Conservation (phyloP, 768 basidiomycete genomes). For the Rhodosporidiobolus odoratus region DNA sequence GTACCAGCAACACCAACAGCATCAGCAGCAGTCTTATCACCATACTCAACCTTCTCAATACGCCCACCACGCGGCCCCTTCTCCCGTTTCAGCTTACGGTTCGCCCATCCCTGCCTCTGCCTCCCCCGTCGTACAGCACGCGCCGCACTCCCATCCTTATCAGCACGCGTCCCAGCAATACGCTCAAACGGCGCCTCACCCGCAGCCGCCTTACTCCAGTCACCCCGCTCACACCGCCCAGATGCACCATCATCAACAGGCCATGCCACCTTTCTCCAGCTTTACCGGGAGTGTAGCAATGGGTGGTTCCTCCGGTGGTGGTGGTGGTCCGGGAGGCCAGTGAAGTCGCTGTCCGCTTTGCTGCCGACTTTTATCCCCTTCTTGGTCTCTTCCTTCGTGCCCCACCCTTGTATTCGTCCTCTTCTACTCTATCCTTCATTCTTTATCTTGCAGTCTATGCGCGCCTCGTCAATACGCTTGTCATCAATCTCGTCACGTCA, state of each 20-base stretch:
- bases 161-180: not conserved
- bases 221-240: not conserved
- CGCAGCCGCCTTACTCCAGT: not conserved
- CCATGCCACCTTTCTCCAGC: not conserved
- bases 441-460: too few species aligned
- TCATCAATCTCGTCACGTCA: too few species aligned
- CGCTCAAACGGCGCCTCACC: not conserved
- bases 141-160: not conserved
- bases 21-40: slow-evolving; percentile 1
- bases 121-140: not conserved
- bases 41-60: not conserved
- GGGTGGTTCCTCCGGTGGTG: too few species aligned
- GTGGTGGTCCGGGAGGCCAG: too few species aligned
- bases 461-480: too few species aligned
- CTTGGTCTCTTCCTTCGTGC: too few species aligned
- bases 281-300: too few species aligned
- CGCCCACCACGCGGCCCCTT: not conserved
- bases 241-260: not conserved
- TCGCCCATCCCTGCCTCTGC: not conserved
- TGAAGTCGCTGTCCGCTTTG: too few species aligned
- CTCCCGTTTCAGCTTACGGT: not conserved
- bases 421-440: too few species aligned
- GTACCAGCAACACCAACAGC: not conserved
- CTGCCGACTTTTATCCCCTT: too few species aligned
- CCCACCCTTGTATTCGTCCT: too few species aligned